Evolutionary conservation across 148 eudicot species (phyloP).

Genomic region (Dysphania ambrosioides): DNA sequence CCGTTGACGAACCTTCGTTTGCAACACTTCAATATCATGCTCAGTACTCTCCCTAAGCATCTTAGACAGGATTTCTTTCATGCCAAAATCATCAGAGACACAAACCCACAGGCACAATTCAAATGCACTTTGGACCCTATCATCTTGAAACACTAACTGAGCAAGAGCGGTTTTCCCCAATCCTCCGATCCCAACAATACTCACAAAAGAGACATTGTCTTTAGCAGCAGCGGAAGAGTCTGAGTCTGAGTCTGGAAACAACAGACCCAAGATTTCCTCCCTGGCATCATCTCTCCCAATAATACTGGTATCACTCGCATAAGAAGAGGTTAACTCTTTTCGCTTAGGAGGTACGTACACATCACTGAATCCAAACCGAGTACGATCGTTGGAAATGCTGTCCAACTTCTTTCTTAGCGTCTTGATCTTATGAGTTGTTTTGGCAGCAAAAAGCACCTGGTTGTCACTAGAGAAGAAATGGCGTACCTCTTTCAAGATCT

Average conservation of each 20-base stretch:
- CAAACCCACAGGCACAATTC: constrained; percentile 21
- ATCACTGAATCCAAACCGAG: constrained; percentile 16
- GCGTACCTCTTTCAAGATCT: background rate
- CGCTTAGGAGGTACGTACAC: constrained; percentile 12
- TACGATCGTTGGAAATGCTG: constrained; percentile 8
- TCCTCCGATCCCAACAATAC: constrained; percentile 23
- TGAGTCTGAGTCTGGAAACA: background rate
- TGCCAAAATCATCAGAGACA: constrained; percentile 20
- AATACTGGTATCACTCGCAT: constrained; percentile 4
- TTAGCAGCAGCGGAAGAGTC: background rate
- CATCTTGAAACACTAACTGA: constrained; percentile 20
- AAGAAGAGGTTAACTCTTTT: constrained; percentile 14
- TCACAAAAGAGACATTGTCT: constrained; percentile 13
- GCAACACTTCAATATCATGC: constrained; percentile 9
- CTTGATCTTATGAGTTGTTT: constrained; percentile 11
- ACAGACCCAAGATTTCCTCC: constrained; percentile 11
- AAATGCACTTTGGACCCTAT: constrained; percentile 12
- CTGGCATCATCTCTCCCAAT: constrained; percentile 25
- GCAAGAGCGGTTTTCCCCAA: constrained; percentile 31
- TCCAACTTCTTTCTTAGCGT: constrained; percentile 14
- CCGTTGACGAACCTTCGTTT: constrained; percentile 10
- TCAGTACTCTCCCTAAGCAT: constrained; percentile 1
- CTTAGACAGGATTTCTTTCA: constrained; percentile 6
- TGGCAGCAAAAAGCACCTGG: constrained; percentile 9
- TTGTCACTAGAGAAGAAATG: constrained; percentile 21